Conservation (phyloP, 495 filamentous ascomycete species). For the Lasiosphaeria hispida region DNA sequence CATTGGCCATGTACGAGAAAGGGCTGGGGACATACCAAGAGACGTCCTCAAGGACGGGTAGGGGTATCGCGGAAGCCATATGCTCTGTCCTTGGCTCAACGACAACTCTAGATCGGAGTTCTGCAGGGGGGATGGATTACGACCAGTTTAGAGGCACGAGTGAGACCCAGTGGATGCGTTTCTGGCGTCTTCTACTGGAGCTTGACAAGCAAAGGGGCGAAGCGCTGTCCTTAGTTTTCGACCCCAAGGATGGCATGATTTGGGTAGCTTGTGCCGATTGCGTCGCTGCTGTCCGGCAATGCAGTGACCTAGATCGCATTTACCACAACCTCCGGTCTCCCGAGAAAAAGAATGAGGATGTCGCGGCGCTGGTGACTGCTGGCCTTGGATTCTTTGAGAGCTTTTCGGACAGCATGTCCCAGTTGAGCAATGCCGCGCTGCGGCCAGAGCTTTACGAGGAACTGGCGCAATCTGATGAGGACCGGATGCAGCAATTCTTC, state of each 20-base stretch:
- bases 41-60: slow-evolving; percentile 40
- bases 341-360: slow-evolving; percentile 33
- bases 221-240: slow-evolving; percentile 70
- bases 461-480: slow-evolving; percentile 59
- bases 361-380: slow-evolving; percentile 53
- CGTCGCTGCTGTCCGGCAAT: slow-evolving; percentile 72
- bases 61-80: slow-evolving; percentile 62
- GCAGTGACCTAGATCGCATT: slow-evolving; percentile 72
- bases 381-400: slow-evolving; percentile 57
- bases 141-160: slow-evolving; percentile 65
- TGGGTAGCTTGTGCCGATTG: slow-evolving; percentile 81
- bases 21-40: slow-evolving; percentile 48
- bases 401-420: slow-evolving; percentile 61
- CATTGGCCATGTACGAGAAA: slow-evolving; percentile 69
- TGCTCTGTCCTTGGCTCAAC: slow-evolving; percentile 66
- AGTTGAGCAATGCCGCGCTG: slow-evolving; percentile 58
- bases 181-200: slow-evolving; percentile 80
- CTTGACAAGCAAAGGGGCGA: slow-evolving; percentile 83
- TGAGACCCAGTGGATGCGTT: slow-evolving; percentile 83
- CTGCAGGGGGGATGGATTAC: slow-evolving; percentile 67
- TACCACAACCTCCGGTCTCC: slow-evolving; percentile 51
- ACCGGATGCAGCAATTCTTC: slow-evolving; percentile 68
- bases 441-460: slow-evolving; percentile 69
- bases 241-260: slow-evolving; percentile 65
- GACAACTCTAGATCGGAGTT: slow-evolving; percentile 56